phyloP scores from a whole-genome alignment of 208 protist species.

The Naegleria lovaniensis region DNA sequence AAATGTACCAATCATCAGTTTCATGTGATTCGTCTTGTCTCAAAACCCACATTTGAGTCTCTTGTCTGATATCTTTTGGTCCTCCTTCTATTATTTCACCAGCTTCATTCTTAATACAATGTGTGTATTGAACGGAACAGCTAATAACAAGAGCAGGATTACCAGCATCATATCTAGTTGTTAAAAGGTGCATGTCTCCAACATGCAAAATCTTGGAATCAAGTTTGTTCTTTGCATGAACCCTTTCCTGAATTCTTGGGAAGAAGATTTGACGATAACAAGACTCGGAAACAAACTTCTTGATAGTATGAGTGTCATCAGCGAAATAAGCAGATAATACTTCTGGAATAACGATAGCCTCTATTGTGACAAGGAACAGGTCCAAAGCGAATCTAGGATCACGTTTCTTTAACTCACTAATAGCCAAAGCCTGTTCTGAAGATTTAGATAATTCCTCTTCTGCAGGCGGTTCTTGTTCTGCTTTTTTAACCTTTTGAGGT shows the following conservation, averaged over 20 bases:
- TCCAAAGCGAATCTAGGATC: background rate
- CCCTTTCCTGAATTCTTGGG: constrained; percentile 14
- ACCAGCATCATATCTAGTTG: background rate
- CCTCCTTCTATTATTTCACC: constrained; percentile 7
- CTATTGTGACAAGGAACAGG: background rate
- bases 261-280: background rate
- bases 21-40: constrained; percentile 5
- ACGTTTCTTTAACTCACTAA: background rate
- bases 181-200: background rate
- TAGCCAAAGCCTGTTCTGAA: background rate
- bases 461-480: background rate
- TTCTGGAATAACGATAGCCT: background rate
- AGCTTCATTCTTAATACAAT: background rate
- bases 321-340: background rate
- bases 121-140: background rate
- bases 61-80: background rate
- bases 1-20: constrained; percentile 12
- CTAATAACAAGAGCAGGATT: constrained; percentile 4
- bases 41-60: constrained; percentile 8
- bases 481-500: background rate
- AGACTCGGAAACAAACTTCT: background rate
- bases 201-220: constrained; percentile 12
- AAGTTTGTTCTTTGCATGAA: background rate
- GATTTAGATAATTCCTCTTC: background rate
- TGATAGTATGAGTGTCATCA: background rate